Percentiles rank a stretch among this genome's conserved stretches.
Evolutionary conservation across 2,329 filamentous ascomycete genomes (phyloP).

Genomic region (Monosporascus sp.): DNA sequence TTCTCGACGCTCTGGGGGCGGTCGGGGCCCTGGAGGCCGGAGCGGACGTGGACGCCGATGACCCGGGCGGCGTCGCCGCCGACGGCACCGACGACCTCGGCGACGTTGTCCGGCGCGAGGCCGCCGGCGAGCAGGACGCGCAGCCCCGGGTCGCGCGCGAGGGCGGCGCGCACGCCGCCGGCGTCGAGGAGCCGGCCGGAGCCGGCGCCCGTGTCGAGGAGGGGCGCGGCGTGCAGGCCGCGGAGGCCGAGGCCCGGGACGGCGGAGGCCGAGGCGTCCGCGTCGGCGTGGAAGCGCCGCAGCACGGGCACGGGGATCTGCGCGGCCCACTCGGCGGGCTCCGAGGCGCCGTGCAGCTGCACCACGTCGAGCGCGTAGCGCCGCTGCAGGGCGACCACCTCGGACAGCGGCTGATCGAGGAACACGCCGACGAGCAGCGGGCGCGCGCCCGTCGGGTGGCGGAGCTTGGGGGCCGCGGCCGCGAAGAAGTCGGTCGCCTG

Average conservation of each 20-base stretch:
- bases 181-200: constrained; percentile 75
- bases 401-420: constrained; percentile 79
- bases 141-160: constrained; percentile 66
- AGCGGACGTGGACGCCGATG: constrained; percentile 86
- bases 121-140: constrained; percentile 81
- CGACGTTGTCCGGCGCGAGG: constrained; percentile 73
- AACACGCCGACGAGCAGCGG: constrained; percentile 91
- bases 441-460: constrained; percentile 39
- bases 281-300: constrained; percentile 56
- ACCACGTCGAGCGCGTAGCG: constrained; percentile 78
- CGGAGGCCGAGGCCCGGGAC: constrained; percentile 66
- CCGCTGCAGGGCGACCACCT: constrained; percentile 74
- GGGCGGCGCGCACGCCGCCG: constrained; percentile 58
- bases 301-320: constrained; percentile 92
- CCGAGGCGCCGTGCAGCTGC: constrained; percentile 78
- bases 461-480: constrained; percentile 41
- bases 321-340: constrained; percentile 86
- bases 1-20: constrained; percentile 83
- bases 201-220: constrained; percentile 80
- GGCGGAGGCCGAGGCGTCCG: constrained; percentile 46
- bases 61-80: constrained; percentile 58
- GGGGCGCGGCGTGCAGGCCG: constrained; percentile 76
- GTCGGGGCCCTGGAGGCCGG: constrained; percentile 79
- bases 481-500: constrained; percentile 66
- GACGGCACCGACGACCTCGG: constrained; percentile 56